phyloP scores from a whole-genome alignment of 352 stramenopile species.

The Labyrinthula sp. region DNA sequence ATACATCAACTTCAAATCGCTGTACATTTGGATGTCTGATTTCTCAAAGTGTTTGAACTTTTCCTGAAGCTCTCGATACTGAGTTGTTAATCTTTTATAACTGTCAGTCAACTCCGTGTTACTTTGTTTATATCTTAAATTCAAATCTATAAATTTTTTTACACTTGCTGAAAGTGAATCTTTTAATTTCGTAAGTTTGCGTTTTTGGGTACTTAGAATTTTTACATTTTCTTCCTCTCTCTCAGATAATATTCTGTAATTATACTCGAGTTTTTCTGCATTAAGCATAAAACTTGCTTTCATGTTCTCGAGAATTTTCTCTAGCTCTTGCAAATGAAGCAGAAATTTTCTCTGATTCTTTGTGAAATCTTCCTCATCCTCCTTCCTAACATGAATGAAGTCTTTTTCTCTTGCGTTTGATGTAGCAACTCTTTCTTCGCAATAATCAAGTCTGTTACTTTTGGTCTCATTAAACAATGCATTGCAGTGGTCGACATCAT shows the following conservation, averaged over 20 bases:
- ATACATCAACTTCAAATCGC: conserved; percentile 71
- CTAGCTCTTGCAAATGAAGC: conserved; percentile 76
- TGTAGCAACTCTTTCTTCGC: too few species aligned
- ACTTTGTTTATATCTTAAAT: conserved; percentile 52
- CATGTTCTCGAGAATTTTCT: conserved; percentile 85
- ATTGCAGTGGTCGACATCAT: too few species aligned
- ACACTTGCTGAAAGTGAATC: conserved; percentile 62
- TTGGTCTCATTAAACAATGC: too few species aligned
- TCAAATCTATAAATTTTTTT: conserved; percentile 67
- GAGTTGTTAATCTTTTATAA: conserved; percentile 68
- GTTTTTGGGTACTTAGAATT: conserved; percentile 69
- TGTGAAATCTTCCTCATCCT: too few species aligned
- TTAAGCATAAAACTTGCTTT: conserved; percentile 78
- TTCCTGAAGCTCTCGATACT: conserved; percentile 78
- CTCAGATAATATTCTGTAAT: conserved; percentile 76
- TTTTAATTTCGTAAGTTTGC: conserved; percentile 68
- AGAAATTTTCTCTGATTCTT: too few species aligned
- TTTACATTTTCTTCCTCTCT: conserved; percentile 78
- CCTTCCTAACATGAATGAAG: too few species aligned
- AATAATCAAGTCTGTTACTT: too few species aligned
- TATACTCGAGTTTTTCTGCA: conserved; percentile 86
- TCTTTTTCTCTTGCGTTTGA: too few species aligned
- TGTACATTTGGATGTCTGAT: conserved; percentile 56
- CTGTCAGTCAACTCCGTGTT: conserved; percentile 78
- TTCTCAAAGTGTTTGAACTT: conserved; percentile 78